Conservation (phyloP, 2,329 filamentous ascomycete genomes). For the Coniochaeta prunicola region DNA sequence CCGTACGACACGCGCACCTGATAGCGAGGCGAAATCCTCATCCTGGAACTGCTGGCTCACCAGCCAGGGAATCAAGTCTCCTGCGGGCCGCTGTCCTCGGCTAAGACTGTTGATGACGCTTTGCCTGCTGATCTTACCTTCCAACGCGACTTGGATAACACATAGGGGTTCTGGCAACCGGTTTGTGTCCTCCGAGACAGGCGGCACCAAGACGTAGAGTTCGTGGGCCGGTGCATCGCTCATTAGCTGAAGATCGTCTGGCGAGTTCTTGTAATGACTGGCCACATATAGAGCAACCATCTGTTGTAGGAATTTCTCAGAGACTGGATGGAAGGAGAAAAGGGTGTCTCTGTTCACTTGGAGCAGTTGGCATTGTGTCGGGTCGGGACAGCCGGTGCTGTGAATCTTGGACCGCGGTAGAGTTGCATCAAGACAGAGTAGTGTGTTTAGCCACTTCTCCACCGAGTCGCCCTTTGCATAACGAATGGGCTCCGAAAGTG, state of each 20-base stretch:
- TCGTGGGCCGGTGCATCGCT: conserved; percentile 94
- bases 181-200: conserved; percentile 62
- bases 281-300: conserved; percentile 98
- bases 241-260: conserved; percentile 93
- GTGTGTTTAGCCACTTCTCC: conserved; percentile 91
- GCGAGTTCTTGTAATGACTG: conserved; percentile 86
- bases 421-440: conserved; percentile 90
- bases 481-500: conserved; percentile 86
- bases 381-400: conserved; percentile 78
- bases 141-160: conserved; percentile 87
- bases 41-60: conserved; percentile 98
- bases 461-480: conserved; percentile 87
- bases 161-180: conserved; percentile 87
- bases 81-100: conserved; percentile 79
- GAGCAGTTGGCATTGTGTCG: conserved; percentile 82
- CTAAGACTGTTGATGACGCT: conserved; percentile 87
- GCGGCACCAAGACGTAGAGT: conserved; percentile 85
- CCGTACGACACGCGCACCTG: conserved; percentile 83
- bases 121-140: conserved; percentile 89
- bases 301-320: conserved; percentile 93
- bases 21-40: conserved; percentile 88
- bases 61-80: conserved; percentile 95
- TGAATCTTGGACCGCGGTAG: conserved; percentile 69
- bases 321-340: conserved; percentile 95
- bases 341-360: conserved; percentile 95